Conservation (phyloP, 176 grass and related monocot species). For the Zoysia pacifica region DNA sequence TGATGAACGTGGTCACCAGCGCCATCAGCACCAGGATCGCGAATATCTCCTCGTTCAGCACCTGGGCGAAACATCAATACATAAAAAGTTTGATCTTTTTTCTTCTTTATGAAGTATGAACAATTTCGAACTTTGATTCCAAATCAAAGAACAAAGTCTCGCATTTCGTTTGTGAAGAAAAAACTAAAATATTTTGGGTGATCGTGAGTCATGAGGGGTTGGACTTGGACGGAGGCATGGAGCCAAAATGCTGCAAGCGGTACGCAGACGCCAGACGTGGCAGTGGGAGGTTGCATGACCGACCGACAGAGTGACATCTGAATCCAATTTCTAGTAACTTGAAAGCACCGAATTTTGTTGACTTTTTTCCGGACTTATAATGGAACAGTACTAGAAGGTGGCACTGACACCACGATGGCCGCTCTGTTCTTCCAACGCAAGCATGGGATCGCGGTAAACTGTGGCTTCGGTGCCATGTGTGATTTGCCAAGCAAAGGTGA, state of each 20-base stretch:
- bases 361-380: background rate
- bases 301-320: background rate
- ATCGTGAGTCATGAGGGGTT: no score
- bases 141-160: no score
- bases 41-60: constrained; percentile 82
- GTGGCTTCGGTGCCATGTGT: background rate
- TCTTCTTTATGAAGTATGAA: no score
- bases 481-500: background rate
- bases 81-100: no score
- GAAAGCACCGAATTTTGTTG: background rate
- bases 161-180: no score
- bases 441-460: background rate
- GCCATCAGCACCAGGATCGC: constrained; percentile 89
- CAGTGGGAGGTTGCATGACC: background rate
- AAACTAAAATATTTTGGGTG: no score
- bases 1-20: constrained; percentile 86
- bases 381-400: background rate
- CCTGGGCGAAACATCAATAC: constrained; percentile 29
- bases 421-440: background rate
- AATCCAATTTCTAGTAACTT: background rate
- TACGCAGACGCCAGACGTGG: background rate
- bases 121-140: no score
- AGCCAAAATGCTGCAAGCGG: background rate
- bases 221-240: background rate
- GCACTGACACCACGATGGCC: background rate